Evolutionary conservation across 1,284 basidiomycete genomes (phyloP), one percentile per base, ranked within the genome.

Genomic region (Coniophora puteana): DNA sequence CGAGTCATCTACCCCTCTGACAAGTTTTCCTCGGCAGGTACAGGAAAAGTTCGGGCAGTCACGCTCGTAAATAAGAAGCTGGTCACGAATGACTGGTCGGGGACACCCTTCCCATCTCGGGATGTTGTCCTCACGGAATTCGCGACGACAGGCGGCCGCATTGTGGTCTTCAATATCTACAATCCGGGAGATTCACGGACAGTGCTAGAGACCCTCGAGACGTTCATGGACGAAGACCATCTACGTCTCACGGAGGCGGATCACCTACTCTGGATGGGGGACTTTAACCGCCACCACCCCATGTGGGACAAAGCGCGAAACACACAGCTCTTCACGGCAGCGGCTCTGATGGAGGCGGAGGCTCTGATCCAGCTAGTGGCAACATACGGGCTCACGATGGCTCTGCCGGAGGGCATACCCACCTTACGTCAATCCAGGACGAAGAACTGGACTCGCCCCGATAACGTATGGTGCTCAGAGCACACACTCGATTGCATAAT

Each of bases 121-220:
- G 61, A 63, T 40, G 37, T 62, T 16, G 54, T 57, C 0, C 53
- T 46, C 1, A 37, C 62, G n/a, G 31, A 49, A 5, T n/a, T 62
- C 4, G 20, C 23, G 0, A 38, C 46, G 1, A 28, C 33, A 2
- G 27, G 12, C 10, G 40, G 32, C 0, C 13, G 1, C 14, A 62
- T 10, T 27, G 44, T 22, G 24, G n/a, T 61, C 8, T 51, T 56
- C 51, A 65, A 65, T 42, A 43, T 66, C 1, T 66, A 66, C 35
- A 57, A 59, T 36, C 51, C 61, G 32, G 36, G 47, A 17, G 32
- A 46, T 2, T 18, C 32, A 12, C 10, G 21, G 10, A 11, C 8
- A 8, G 27, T 8, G 22, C 16, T 18, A 22, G 40, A 12, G 7
- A 11, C 36, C 8, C 13, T 37, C 8, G 12, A 25, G 8, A 4